Evolutionary conservation across 73 alveolate species (phyloP).

Genomic region (Paramecium sonneborni): DNA sequence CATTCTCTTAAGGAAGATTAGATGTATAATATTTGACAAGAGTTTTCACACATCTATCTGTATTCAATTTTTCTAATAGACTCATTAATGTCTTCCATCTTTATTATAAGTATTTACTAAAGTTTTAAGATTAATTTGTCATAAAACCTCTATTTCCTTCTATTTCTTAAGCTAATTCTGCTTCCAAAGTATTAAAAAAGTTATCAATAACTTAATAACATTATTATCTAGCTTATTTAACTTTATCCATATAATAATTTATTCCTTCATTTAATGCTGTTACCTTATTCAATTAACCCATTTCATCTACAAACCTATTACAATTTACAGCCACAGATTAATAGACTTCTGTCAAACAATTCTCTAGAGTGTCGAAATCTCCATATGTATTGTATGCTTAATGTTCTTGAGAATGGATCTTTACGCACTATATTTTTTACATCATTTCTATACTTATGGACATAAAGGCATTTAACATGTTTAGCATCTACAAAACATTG

Average conservation of each 20-base stretch:
- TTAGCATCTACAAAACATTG: slow-evolving; percentile 47
- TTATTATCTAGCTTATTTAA: slow-evolving; percentile 1
- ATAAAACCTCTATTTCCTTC: slow-evolving; percentile 16
- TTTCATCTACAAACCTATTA: slow-evolving; percentile 44
- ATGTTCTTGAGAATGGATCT: slow-evolving; percentile 53
- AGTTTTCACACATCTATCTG: slow-evolving; percentile 26
- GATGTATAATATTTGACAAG: slow-evolving; percentile 24
- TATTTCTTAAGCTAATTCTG: slow-evolving; percentile 28
- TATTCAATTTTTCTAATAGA: slow-evolving; percentile 18
- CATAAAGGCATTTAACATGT: slow-evolving; percentile 51
- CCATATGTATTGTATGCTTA: slow-evolving; percentile 32
- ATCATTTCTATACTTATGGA: slow-evolving; percentile 21
- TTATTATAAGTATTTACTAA: slow-evolving; percentile 4
- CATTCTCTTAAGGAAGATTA: neutral
- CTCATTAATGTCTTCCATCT: slow-evolving; percentile 45
- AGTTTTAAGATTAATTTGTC: neutral
- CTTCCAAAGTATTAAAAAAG: slow-evolving; percentile 46
- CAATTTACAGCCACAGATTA: neutral
- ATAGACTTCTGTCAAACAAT: slow-evolving; percentile 13
- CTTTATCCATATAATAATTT: slow-evolving; percentile 18
- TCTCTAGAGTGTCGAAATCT: slow-evolving; percentile 45
- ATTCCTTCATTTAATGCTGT: neutral
- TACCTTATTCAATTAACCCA: neutral
- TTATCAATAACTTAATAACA: slow-evolving; percentile 44
- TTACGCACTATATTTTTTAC: slow-evolving; percentile 19